A percentile compares a stretch with the other conserved stretches of the same genome.
These are phyloP conservation scores for Antitrichia curtipendula DNA, from an alignment of 225 moss, liverwort and hornwort genomes.

Conservation along the genomic window DNA sequence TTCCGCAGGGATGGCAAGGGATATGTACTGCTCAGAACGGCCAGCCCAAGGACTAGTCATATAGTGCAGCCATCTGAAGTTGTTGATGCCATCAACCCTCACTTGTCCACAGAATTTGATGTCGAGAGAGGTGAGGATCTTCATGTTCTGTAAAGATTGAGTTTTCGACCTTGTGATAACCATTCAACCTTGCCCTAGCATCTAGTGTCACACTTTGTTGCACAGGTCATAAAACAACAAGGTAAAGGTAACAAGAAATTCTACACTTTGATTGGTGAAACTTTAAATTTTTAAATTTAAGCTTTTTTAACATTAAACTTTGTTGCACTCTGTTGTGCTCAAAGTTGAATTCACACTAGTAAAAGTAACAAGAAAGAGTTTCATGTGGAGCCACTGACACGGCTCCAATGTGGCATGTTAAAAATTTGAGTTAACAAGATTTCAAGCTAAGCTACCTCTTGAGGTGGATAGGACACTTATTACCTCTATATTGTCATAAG, in stretches of 20 bases:
- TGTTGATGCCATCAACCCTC: slow-evolving; percentile 1
- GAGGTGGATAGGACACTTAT: background rate
- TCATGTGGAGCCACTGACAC: background rate
- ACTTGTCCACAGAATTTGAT: slow-evolving; percentile 15
- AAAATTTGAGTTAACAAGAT: background rate
- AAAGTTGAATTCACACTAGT: background rate
- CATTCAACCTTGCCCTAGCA: background rate
- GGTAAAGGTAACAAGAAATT: background rate
- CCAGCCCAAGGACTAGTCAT: slow-evolving; percentile 8
- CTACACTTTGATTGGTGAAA: background rate
- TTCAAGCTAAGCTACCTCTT: background rate
- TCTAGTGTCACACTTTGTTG: background rate
- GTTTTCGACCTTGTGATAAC: background rate
- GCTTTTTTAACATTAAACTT: background rate
- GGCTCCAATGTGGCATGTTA: background rate
- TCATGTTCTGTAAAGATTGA: background rate
- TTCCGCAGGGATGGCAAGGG: slow-evolving; percentile 35
- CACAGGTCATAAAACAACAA: background rate
- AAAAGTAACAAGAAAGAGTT: background rate
- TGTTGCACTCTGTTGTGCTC: background rate
- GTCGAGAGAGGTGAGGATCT: slow-evolving; percentile 24
- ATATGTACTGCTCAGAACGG: slow-evolving; percentile 26
- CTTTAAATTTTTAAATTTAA: no score
- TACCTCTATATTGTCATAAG: background rate
- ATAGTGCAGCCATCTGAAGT: background rate